phyloP scores from a whole-genome alignment of 2,329 filamentous ascomycete genomes.

The Stemphylium lycopersici region DNA sequence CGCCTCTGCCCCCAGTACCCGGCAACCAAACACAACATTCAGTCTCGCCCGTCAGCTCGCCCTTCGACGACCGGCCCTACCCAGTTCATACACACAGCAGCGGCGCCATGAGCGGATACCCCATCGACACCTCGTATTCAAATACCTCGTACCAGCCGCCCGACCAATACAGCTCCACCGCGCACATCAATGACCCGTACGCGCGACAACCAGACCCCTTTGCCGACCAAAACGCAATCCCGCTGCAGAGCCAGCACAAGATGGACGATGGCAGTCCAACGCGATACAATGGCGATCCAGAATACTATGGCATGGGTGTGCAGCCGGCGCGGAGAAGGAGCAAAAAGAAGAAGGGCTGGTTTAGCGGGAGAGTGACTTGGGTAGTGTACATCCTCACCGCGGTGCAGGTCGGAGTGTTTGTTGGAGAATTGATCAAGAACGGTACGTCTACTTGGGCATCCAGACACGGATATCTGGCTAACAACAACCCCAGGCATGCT shows the following conservation, averaged over 20 bases:
- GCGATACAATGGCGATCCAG: slow-evolving; percentile 48
- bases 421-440: slow-evolving; percentile 84
- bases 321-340: slow-evolving; percentile 18
- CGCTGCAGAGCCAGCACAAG: slow-evolving; percentile 51
- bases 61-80: slow-evolving; percentile 51
- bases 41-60: slow-evolving; percentile 42
- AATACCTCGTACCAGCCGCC: slow-evolving; percentile 40
- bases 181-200: slow-evolving; percentile 44
- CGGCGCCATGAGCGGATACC: slow-evolving; percentile 62
- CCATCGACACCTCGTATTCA: slow-evolving; percentile 62
- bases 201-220: slow-evolving; percentile 58
- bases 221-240: slow-evolving; percentile 56
- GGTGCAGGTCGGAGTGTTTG: slow-evolving; percentile 83
- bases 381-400: slow-evolving; percentile 81
- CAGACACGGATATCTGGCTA: slow-evolving; percentile 1
- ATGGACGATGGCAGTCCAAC: slow-evolving; percentile 45
- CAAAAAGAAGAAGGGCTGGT: slow-evolving; percentile 58
- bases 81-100: slow-evolving; percentile 42
- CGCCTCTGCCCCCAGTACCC: slow-evolving; percentile 45
- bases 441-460: slow-evolving; percentile 58
- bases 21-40: slow-evolving; percentile 33
- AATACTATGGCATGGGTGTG: slow-evolving; percentile 41
- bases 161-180: slow-evolving; percentile 36
- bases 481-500: slow-evolving; percentile 62
- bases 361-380: slow-evolving; percentile 70